phyloP scores from a whole-genome alignment of 345 rosid species.

The Lepidium sativum region DNA sequence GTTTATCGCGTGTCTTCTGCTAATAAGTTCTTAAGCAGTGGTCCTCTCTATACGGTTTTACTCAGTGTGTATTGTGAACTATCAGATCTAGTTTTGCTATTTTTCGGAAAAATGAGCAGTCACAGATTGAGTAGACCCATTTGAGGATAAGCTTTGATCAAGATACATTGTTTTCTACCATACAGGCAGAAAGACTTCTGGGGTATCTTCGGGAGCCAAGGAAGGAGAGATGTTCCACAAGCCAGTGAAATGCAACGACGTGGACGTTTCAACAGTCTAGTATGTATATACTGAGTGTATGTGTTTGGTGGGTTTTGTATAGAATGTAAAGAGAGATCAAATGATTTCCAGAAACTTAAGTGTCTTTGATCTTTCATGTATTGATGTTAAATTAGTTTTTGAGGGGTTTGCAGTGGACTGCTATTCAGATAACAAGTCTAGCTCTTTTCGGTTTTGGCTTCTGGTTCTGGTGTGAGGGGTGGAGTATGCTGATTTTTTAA shows the following conservation, averaged over 20 bases:
- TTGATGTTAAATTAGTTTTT: conserved; percentile 28
- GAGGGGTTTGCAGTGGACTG: conserved; percentile 10
- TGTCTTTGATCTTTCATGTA: conserved; percentile 21
- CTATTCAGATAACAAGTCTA: conserved; percentile 15
- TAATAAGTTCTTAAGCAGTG: not conserved
- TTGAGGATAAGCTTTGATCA: not conserved
- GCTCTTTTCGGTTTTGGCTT: conserved; percentile 22
- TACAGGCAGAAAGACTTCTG: conserved; percentile 90
- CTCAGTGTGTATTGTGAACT: not conserved
- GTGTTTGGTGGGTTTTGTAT: conserved; percentile 42
- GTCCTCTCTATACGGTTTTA: not conserved
- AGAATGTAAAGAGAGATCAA: conserved; percentile 25
- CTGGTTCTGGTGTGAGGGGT: not conserved
- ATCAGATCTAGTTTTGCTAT: not conserved
- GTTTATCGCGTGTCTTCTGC: not conserved
- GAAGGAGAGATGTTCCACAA: conserved; percentile 48
- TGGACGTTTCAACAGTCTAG: conserved; percentile 16
- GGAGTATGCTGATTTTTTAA: conserved; percentile 24
- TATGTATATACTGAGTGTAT: conserved; percentile 44
- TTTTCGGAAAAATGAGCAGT: not conserved
- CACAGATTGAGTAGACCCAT: not conserved
- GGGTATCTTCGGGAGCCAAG: conserved; percentile 68
- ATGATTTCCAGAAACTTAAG: not conserved
- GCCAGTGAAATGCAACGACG: conserved; percentile 31
- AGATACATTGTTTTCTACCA: not conserved